A percentile compares a stretch with the other conserved stretches of the same genome.
These are phyloP conservation scores for Curvularia verruculosa DNA, from an alignment of 2,329 filamentous ascomycete species.

Conservation along the genomic window DNA sequence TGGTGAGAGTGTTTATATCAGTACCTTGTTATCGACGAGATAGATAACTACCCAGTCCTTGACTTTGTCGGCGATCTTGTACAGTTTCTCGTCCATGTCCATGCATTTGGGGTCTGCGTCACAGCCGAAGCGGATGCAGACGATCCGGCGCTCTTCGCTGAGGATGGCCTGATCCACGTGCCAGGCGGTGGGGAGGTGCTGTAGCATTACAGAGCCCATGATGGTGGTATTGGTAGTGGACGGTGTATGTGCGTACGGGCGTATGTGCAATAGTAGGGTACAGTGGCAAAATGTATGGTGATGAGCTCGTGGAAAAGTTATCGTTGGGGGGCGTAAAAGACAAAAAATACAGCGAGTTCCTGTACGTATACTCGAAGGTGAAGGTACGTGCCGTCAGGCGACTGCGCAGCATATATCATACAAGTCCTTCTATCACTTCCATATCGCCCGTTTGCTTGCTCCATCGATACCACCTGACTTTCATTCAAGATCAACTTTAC, in stretches of 20 bases:
- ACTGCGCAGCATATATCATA: no score
- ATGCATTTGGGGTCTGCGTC: constrained; percentile 75
- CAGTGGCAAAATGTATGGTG: neutral
- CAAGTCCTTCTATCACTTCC: neutral
- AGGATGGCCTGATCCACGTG: constrained; percentile 93
- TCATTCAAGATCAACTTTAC: neutral
- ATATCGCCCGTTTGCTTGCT: neutral
- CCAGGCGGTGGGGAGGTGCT: constrained; percentile 88
- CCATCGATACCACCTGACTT: neutral
- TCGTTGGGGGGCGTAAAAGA: neutral
- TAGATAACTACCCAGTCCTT: constrained; percentile 92
- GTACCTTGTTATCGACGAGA: constrained; percentile 73
- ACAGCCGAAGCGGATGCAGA: constrained; percentile 87
- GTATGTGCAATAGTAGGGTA: neutral
- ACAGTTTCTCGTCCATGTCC: constrained; percentile 32
- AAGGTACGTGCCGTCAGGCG: neutral
- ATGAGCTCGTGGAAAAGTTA: neutral
- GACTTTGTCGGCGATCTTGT: constrained; percentile 55
- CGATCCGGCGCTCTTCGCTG: constrained; percentile 80
- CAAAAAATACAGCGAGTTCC: neutral
- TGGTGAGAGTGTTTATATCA: neutral
- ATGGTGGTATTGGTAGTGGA: neutral
- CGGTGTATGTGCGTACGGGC: neutral
- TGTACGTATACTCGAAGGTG: neutral
- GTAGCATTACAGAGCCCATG: constrained; percentile 84